phyloP scores from a whole-genome alignment of 1,284 basidiomycete genomes.

The Austroboletus niveus region DNA sequence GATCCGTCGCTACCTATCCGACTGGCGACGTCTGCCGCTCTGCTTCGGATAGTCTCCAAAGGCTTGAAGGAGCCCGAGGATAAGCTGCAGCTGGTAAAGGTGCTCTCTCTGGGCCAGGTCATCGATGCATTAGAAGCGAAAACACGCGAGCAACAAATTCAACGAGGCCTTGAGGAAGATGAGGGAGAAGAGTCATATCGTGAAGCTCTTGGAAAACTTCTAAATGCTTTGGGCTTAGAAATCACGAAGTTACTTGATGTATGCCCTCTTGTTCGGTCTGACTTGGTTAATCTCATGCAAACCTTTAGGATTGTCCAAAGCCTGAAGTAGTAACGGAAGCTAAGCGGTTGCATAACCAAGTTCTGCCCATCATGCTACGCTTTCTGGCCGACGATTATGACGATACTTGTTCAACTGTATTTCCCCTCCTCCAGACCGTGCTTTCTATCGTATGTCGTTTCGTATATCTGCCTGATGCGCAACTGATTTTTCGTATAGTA shows the following conservation, averaged over 20 bases:
- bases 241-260: constrained; percentile 84
- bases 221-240: constrained; percentile 85
- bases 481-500: constrained; percentile 48
- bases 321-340: constrained; percentile 71
- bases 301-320: constrained; percentile 55
- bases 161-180: constrained; percentile 65
- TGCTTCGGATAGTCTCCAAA: constrained; percentile 85
- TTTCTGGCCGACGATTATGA: constrained; percentile 91
- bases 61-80: constrained; percentile 92
- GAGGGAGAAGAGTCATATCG: constrained; percentile 84
- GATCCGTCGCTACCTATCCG: constrained; percentile 79
- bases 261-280: constrained; percentile 10
- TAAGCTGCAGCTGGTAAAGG: constrained; percentile 88
- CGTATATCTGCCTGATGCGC: background rate
- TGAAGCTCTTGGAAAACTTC: constrained; percentile 83
- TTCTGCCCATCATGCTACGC: constrained; percentile 81
- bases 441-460: constrained; percentile 63
- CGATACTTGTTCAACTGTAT: constrained; percentile 82
- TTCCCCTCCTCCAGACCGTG: constrained; percentile 75
- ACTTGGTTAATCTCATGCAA: constrained; percentile 6
- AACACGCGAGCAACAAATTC: constrained; percentile 67
- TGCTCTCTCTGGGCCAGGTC: constrained; percentile 82
- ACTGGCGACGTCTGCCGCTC: constrained; percentile 76
- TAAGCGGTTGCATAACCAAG: constrained; percentile 61
- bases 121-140: constrained; percentile 77